A percentile compares a stretch with the other conserved stretches of the same genome.
phyloP scores from a whole-genome alignment of 257 asterid species.

The Ligustrum vulgare region DNA sequence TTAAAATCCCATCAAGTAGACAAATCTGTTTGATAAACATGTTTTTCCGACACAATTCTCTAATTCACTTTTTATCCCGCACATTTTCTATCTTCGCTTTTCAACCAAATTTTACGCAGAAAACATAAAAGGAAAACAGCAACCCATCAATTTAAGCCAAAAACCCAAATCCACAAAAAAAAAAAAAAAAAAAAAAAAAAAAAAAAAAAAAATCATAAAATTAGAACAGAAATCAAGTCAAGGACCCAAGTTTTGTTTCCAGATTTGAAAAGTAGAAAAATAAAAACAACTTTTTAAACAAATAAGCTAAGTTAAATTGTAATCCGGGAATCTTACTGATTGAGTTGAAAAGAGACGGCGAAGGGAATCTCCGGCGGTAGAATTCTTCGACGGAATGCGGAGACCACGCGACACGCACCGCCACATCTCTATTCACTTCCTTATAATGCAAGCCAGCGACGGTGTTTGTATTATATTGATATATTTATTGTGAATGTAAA shows the following conservation, averaged over 20 bases:
- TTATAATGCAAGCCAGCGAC: neutral
- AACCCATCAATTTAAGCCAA: neutral
- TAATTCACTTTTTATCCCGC: too few species aligned
- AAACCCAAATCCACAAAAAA: neutral
- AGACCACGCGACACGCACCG: slow-evolving; percentile 90
- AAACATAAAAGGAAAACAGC: too few species aligned
- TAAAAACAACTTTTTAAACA: neutral
- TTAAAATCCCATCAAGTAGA: neutral
- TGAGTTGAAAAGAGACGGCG: slow-evolving; percentile 67
- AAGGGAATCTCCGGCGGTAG: slow-evolving; percentile 54
- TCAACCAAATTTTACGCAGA: too few species aligned
- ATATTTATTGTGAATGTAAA: neutral
- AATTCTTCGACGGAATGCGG: slow-evolving; percentile 54
- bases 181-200: too few species aligned
- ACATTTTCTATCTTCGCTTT: too few species aligned
- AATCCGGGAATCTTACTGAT: slow-evolving; percentile 37
- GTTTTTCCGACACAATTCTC: too few species aligned
- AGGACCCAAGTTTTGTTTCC: neutral
- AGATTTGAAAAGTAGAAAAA: neutral
- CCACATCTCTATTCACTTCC: slow-evolving; percentile 60
- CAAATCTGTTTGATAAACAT: too few species aligned
- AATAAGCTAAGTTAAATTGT: neutral
- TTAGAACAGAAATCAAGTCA: neutral
- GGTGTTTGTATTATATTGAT: neutral
- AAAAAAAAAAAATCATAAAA: neutral